phyloP scores from a whole-genome alignment of 345 rosid genomes.

The Dimocarpus longan region DNA sequence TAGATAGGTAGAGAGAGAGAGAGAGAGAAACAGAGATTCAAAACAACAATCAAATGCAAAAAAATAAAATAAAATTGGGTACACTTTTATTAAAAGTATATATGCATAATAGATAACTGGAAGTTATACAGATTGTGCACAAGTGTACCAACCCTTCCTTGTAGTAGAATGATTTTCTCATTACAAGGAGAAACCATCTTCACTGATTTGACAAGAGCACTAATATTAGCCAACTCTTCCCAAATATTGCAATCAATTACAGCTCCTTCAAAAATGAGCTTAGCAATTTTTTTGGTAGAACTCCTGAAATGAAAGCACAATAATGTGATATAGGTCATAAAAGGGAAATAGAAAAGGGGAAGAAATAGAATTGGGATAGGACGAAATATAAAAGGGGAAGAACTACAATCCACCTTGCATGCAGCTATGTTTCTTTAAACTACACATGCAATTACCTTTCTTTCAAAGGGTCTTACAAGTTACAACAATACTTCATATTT shows the following conservation, averaged over 20 bases:
- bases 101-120: neutral
- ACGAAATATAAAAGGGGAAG: neutral
- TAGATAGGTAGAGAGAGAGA: neutral
- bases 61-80: neutral
- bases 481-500: too few species aligned
- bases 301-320: constrained; percentile 43
- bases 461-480: too few species aligned
- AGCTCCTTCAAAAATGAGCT: constrained; percentile 53
- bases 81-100: neutral
- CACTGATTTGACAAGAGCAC: constrained; percentile 46
- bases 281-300: constrained; percentile 49
- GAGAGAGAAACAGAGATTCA: neutral
- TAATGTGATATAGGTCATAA: neutral
- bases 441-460: too few species aligned
- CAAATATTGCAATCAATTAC: constrained; percentile 64
- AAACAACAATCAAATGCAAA: neutral
- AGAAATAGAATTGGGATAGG: neutral
- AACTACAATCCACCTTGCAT: too few species aligned
- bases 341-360: neutral
- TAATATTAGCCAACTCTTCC: constrained; percentile 55
- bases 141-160: constrained; percentile 52
- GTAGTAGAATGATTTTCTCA: constrained; percentile 54
- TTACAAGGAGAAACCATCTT: constrained; percentile 53
- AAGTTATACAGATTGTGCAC: constrained; percentile 3
- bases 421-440: too few species aligned